Evolutionary conservation across 306 rosid genomes (phyloP), one percentile per base, ranked within the genome.

Genomic region (Lathyrus oleraceus): DNA sequence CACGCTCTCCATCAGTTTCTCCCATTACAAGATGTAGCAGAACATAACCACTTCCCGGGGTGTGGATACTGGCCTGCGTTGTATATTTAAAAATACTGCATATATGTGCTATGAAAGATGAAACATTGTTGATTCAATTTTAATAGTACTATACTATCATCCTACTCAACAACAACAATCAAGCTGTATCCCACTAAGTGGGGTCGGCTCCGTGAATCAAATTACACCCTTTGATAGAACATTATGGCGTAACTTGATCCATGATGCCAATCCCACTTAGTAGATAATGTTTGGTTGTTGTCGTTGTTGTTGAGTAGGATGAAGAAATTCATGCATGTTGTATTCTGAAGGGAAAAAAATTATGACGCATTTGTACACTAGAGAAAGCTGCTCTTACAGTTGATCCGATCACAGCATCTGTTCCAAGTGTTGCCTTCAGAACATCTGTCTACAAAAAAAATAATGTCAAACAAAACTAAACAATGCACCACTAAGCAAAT

Each of bases 11-110:
- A 47, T 87, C 97, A 65, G 95, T 66, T 89, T 94, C 99, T 71
- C 99, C 99, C 99, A 94, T 94, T 68, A 94, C 92, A 14, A 91
- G 99, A 82, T 94, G 97, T 75, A 94, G 90, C 72, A 94, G 87
- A 72, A 91, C 97, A 79, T 94, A 94, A 65, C 99, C 99, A 89
- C 92, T 88, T 71, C 99, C 99, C 2, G 99, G 95, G 71, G 92
- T 83, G 78, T 91, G 88, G 75, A 89, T 86, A 71, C 85, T 91
- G 56, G 75, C 88, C 99, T 94, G 74, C 82, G 64, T 48, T 17
- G 61, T 69, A 81, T 69, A 69, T 45, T 63, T 44, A 35, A 19
- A 38, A 63, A 61, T 53, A 25, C 23, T 40, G 20, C 21, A 40
- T 35, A 25, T 35, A 32, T 76, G 28, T 23, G 58, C 36, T 35